phyloP scores from a whole-genome alignment of 495 filamentous ascomycete genomes.

The Usnea hakonensis region DNA sequence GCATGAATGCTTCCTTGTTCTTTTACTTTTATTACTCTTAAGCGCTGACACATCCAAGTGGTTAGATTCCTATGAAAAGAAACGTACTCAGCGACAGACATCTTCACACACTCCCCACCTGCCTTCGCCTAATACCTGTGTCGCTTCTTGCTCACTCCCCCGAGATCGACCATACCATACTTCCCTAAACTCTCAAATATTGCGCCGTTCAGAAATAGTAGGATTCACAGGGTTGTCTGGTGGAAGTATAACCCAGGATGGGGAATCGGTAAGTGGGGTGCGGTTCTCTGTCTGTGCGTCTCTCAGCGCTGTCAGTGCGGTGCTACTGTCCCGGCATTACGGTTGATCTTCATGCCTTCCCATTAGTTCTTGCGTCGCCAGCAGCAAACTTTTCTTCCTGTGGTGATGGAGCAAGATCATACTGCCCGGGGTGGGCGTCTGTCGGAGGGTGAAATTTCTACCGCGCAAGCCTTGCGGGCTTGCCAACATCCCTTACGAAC shows the following conservation, averaged over 20 bases:
- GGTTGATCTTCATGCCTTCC: background rate
- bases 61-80: background rate
- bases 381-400: background rate
- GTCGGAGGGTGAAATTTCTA: background rate
- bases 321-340: background rate
- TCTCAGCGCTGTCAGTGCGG: background rate
- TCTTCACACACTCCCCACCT: background rate
- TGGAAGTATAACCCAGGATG: slow-evolving; percentile 11
- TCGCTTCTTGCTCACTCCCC: background rate
- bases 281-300: background rate
- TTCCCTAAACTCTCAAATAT: background rate
- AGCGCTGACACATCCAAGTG: background rate
- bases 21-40: background rate
- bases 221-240: background rate
- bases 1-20: background rate
- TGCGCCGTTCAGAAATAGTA: background rate
- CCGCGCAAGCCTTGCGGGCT: background rate
- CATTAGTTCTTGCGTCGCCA: background rate
- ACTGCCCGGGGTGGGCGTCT: background rate
- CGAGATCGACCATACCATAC: background rate
- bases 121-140: background rate
- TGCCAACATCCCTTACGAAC: background rate
- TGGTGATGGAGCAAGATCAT: background rate
- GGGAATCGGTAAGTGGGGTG: slow-evolving; percentile 18
- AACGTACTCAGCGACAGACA: background rate